Evolutionary conservation across 352 stramenopile genomes (phyloP).

Genomic region (Phytophthora quininea): DNA sequence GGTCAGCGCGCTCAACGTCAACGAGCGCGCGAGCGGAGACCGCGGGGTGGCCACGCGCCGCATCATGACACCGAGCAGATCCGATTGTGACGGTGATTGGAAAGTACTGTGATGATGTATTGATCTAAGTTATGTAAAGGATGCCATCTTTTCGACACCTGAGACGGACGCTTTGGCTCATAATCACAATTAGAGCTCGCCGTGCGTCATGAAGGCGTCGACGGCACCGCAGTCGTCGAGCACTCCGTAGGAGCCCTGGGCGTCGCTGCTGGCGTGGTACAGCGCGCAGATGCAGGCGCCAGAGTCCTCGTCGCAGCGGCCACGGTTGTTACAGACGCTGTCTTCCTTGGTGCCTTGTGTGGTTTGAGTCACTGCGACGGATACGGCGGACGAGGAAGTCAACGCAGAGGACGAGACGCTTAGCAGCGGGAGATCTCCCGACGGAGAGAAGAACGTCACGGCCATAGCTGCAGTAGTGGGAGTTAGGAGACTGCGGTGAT

Average conservation of each 20-base stretch:
- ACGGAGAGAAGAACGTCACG: constrained; percentile 71
- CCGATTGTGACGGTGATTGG: constrained; percentile 5
- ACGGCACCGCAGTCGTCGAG: constrained; percentile 71
- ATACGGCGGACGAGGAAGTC: constrained; percentile 42
- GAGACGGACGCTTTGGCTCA: too few relatives aligned
- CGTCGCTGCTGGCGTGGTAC: constrained; percentile 67
- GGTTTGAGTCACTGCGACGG: constrained; percentile 30
- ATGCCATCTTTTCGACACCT: too few relatives aligned
- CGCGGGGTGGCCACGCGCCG: constrained; percentile 25
- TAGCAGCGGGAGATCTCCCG: constrained; percentile 64
- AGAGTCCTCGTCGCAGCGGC: constrained; percentile 67
- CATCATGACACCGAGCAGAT: constrained; percentile 27
- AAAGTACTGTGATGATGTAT: not conserved
- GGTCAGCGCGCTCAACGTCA: constrained; percentile 31
- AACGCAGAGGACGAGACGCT: constrained; percentile 38
- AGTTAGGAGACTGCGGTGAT: not conserved
- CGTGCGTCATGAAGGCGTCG: constrained; percentile 70
- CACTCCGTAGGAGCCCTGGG: constrained; percentile 42
- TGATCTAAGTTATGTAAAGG: not conserved
- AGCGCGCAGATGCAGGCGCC: constrained; percentile 68
- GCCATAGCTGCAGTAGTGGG: constrained; percentile 29
- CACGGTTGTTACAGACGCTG: constrained; percentile 75
- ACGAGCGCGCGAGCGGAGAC: constrained; percentile 16
- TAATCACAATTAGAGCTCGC: constrained; percentile 35
- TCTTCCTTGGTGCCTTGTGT: constrained; percentile 68